Evolutionary conservation across 1,284 basidiomycete species (phyloP), one percentile per base, ranked within the genome.

Genomic region (Melampsora larici-populina): DNA sequence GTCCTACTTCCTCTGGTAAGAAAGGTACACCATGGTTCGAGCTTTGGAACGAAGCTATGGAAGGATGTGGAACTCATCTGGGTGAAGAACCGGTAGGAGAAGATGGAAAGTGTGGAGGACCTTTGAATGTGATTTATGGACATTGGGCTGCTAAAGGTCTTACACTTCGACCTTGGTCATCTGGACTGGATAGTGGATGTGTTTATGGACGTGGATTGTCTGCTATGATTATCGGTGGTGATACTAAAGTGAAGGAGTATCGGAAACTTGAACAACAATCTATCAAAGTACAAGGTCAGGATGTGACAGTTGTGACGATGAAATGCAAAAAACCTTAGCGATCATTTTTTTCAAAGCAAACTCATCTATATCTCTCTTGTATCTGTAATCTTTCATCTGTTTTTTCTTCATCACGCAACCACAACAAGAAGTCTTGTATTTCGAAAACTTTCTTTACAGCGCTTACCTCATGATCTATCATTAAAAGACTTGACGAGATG

Each of bases 101-200:
- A 1, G 43, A 65, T 51, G 13, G 26, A 46, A 67, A 65, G 60
- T 77, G 66, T 68, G 24, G 60, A 43, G 49, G 29, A 6, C 15
- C 55, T 17, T 40, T 67, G 8, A 51, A 77, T 26, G 55, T 77
- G 17, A 51, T 69, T 26, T 77, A 77, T 69, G 74, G 74, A 17
- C 74, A 77, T 51, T 77, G 74, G 74, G 74, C 74, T 43, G 74
- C 63, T 21, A 77, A 70, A 58, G 74, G 74, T n/a, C 55, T 77
- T n/a, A 77, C n/a, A 1, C 18, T 77, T 11, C 69, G 69, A 26
- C 33, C 33, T 29, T 69, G 74, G 74, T 77, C 74, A 13, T 46
- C 62, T 43, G 74, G 74, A 29, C 58, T 77, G 29, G 74, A 77
- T 31, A 63, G 66, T 31, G 66, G 66, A 17, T 77, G 74, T 48